phyloP scores from a whole-genome alignment of 2,329 filamentous ascomycete genomes.

The Hymenoscyphus salicellus region DNA sequence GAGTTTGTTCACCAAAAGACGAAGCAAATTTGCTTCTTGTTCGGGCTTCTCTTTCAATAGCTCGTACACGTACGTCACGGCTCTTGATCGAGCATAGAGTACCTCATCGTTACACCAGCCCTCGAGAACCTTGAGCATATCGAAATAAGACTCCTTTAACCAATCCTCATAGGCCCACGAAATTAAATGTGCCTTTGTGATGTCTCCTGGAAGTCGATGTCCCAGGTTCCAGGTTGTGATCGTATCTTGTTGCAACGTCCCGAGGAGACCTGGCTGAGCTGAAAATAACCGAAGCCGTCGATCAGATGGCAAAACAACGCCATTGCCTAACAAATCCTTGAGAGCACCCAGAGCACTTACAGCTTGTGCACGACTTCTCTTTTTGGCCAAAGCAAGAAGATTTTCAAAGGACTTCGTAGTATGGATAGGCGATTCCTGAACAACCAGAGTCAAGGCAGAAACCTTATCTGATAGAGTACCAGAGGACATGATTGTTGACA shows the following conservation, averaged over 20 bases:
- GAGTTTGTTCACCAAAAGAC: slow-evolving; percentile 91
- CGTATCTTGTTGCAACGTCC: slow-evolving; percentile 62
- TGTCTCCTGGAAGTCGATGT: slow-evolving; percentile 68
- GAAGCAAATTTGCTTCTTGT: slow-evolving; percentile 89
- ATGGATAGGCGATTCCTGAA: slow-evolving; percentile 94
- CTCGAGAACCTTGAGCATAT: slow-evolving; percentile 86
- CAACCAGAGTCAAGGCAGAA: slow-evolving; percentile 86
- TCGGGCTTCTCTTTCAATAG: slow-evolving; percentile 93
- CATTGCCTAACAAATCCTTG: slow-evolving; percentile 90
- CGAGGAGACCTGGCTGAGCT: slow-evolving; percentile 72
- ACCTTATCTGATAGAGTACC: slow-evolving; percentile 97
- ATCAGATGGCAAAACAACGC: slow-evolving; percentile 76
- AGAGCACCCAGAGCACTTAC: slow-evolving; percentile 88
- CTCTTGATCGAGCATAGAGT: slow-evolving; percentile 82
- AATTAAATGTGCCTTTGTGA: slow-evolving; percentile 76
- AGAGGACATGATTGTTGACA: slow-evolving; percentile 94
- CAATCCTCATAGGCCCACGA: slow-evolving; percentile 93
- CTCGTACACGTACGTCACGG: slow-evolving; percentile 87
- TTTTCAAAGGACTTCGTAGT: slow-evolving; percentile 87
- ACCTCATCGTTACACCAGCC: slow-evolving; percentile 94
- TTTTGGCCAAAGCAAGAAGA: slow-evolving; percentile 77
- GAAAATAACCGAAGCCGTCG: slow-evolving; percentile 78
- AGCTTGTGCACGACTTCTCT: slow-evolving; percentile 89
- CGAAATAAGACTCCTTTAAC: slow-evolving; percentile 91
- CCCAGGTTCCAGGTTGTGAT: slow-evolving; percentile 60